Evolutionary conservation across 192 early-diverging fungal genomes (phyloP).

Genomic region (Diversispora eburnea): DNA sequence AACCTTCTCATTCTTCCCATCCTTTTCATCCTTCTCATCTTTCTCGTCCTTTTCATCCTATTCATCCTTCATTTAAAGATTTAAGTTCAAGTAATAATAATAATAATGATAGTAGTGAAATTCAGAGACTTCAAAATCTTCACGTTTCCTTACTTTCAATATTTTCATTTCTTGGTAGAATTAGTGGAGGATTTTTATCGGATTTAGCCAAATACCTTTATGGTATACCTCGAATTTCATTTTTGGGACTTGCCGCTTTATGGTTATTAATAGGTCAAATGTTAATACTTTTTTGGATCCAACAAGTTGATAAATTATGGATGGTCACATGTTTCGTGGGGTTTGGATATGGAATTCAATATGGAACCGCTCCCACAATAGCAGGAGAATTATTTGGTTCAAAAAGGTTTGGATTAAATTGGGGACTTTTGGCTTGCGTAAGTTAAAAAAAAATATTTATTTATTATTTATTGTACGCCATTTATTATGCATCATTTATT

Average conservation of each 20-base stretch:
- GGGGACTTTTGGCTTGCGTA: constrained; percentile 21
- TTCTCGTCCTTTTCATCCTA: no score
- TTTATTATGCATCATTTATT: not conserved
- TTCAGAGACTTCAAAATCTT: constrained; percentile 38
- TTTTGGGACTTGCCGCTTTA: constrained; percentile 35
- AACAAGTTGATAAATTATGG: constrained; percentile 22
- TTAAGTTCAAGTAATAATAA: no score
- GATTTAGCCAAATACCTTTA: constrained; percentile 39
- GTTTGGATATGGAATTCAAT: constrained; percentile 39
- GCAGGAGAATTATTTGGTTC: constrained; percentile 41
- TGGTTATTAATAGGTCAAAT: constrained; percentile 39
- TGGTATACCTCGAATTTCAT: constrained; percentile 34
- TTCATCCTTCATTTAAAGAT: no score
- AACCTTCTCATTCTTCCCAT: constrained; percentile 32
- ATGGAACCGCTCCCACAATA: constrained; percentile 41
- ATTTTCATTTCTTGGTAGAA: constrained; percentile 42
- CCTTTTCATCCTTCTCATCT: constrained; percentile 22
- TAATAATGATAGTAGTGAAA: not conserved
- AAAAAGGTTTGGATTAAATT: constrained; percentile 38
- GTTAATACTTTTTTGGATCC: constrained; percentile 25
- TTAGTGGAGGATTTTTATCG: constrained; percentile 37
- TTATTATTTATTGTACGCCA: not conserved
- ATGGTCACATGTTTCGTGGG: constrained; percentile 33
- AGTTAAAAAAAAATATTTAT: not conserved
- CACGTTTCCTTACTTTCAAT: constrained; percentile 48